Evolutionary conservation across 768 basidiomycete species (phyloP), one percentile per base, ranked within the genome.

Genomic region (Cantharellus cinnabarinus): DNA sequence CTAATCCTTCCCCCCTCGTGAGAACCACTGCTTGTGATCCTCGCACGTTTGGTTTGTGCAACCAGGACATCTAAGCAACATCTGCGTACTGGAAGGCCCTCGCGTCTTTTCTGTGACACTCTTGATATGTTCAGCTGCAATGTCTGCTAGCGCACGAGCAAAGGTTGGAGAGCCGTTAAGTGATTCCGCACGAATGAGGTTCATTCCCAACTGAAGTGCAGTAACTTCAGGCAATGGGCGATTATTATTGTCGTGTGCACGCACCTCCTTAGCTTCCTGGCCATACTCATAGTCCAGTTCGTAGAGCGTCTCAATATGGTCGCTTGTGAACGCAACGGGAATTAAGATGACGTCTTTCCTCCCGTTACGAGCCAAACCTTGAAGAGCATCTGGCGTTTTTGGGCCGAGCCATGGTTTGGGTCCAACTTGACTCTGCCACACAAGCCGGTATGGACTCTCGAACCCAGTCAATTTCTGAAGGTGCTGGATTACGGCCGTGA

Each of bases 351-450:
- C 64, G 61, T 75, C 68, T 62, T 74, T 73, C 59, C 71, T 63
- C 4, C 74, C 74, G 37, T 67, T 67, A 66, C 71, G 70, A 38
- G 69, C 70, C 34, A 72, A 66, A 0, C 74, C 75, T 63, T 95
- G 89, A 67, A 99, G 72, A 51, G 91, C 87, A 58, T 89, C 90
- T 15, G 79, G 75, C 2, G 95, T 99, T 70, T 97, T 91, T 74
- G 89, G 90, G 3, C 95, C 95, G 79, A 98, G 88, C 95, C 95
- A 98, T 20, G 93, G 87, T 42, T 83, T 85, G 2, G 95, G 95
- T 2, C 95, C 95, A 53, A 99, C 95, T 70, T 98, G 85, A 3
- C 84, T 88, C 73, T 99, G 95, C 95, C 95, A 99, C 1, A 93
- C 89, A 59, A 98, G 76, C 35, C 95, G 85, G 71, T 84, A 95